These are phyloP conservation scores for Leccinum rimulosum DNA, from an alignment of 768 basidiomycete species.

Conservation along the genomic window DNA sequence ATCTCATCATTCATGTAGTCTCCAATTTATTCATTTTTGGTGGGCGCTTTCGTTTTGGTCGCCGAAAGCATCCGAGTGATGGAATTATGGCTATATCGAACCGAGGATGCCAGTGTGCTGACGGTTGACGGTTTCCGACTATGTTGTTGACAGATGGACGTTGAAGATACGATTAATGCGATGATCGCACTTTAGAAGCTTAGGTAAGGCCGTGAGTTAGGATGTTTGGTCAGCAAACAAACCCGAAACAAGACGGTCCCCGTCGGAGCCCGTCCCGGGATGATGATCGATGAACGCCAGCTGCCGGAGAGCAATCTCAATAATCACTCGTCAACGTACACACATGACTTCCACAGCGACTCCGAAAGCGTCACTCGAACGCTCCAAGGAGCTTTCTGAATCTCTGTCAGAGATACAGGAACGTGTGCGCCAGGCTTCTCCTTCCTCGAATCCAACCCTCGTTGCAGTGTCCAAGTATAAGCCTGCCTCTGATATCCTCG, in stretches of 20 bases:
- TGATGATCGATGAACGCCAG: neutral
- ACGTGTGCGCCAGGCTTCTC: conserved; percentile 41
- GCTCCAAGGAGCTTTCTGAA: conserved; percentile 50
- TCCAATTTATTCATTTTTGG: too few relatives aligned
- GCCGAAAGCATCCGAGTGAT: too few relatives aligned
- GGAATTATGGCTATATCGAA: too few relatives aligned
- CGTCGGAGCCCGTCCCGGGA: too few relatives aligned
- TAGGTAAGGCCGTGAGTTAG: neutral
- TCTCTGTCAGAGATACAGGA: conserved; percentile 51
- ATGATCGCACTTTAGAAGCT: too few relatives aligned
- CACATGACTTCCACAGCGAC: conserved; percentile 20
- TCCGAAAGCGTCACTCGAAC: conserved; percentile 35
- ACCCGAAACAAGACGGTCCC: neutral
- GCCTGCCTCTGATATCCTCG: conserved; percentile 80
- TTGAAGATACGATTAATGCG: too few relatives aligned
- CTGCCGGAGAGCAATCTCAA: conserved; percentile 4
- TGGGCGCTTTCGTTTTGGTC: too few relatives aligned
- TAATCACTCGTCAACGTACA: conserved; percentile 10
- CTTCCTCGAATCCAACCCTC: conserved; percentile 39
- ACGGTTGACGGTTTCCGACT: too few relatives aligned
- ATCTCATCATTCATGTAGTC: too few relatives aligned
- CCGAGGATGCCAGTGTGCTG: too few relatives aligned
- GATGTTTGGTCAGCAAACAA: neutral
- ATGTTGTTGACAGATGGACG: too few relatives aligned
- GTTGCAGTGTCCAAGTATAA: conserved; percentile 95